A percentile compares a stretch with the other conserved stretches of the same genome.
These are phyloP conservation scores for Senecio squalidus DNA, from an alignment of 140 eudicot species.

Conservation along the genomic window DNA sequence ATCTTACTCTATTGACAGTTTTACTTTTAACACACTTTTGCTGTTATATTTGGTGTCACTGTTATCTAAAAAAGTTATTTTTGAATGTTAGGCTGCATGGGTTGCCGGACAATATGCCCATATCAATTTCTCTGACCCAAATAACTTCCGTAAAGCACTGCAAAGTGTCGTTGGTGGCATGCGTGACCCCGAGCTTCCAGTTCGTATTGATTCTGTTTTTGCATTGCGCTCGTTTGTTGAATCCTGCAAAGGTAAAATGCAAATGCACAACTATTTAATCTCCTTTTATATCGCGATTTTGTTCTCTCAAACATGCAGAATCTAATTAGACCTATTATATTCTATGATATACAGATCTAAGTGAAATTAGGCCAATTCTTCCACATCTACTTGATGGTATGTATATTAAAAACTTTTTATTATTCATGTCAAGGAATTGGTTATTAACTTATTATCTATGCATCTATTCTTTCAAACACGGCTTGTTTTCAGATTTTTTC, in stretches of 20 bases:
- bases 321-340: background rate
- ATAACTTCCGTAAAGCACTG: constrained; percentile 80
- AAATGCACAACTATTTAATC: background rate
- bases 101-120: constrained; percentile 98
- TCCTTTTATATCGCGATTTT: background rate
- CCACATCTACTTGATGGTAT: constrained; percentile 96
- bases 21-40: background rate
- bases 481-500: constrained; percentile 42
- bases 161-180: constrained; percentile 92
- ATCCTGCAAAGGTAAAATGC: constrained; percentile 65
- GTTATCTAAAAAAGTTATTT: background rate
- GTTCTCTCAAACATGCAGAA: constrained; percentile 1
- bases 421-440: background rate
- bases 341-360: constrained; percentile 39
- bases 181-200: constrained; percentile 97
- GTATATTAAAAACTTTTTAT: background rate
- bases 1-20: background rate
- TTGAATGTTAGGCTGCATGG: constrained; percentile 74
- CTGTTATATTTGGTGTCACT: background rate
- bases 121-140: constrained; percentile 69
- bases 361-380: constrained; percentile 91
- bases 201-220: constrained; percentile 95
- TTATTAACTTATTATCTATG: too few species aligned
- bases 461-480: background rate
- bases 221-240: constrained; percentile 94